phyloP scores from a whole-genome alignment of 352 stramenopile genomes.

The Phytophthora parvispora region DNA sequence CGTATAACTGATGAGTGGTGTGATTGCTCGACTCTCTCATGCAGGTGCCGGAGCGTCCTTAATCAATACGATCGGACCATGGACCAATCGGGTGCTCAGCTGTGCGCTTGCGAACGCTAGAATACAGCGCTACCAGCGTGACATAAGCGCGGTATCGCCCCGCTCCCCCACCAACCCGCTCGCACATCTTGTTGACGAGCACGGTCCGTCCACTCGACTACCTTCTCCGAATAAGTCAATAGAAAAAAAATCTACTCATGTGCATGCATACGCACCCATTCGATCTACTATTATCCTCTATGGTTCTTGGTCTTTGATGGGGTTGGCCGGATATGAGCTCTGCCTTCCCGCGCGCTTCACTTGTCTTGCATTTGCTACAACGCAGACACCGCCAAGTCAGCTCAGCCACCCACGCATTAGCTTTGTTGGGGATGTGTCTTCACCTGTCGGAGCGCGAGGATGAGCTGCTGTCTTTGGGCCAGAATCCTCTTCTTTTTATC shows the following conservation, averaged over 20 bases:
- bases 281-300: no score
- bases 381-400: background rate
- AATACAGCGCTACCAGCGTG: background rate
- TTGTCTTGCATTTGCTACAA: no score
- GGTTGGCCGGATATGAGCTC: no score
- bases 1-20: no score
- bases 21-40: background rate
- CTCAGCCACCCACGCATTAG: no score
- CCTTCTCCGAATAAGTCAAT: no score
- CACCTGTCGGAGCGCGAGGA: conserved; percentile 72
- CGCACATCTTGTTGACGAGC: background rate
- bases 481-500: conserved; percentile 57
- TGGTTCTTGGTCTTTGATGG: no score
- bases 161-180: background rate
- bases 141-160: no score
- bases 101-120: background rate
- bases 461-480: conserved; percentile 58
- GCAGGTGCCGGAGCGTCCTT: background rate
- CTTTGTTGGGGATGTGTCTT: background rate
- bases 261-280: no score
- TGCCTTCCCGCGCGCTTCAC: no score
- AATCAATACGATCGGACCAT: background rate
- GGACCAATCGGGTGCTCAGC: background rate
- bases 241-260: no score
- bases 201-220: background rate